Percentiles rank a stretch among this genome's conserved stretches.
phyloP scores from a whole-genome alignment of 1,139 yeast genomes.

The Debaryomyces udenii region DNA sequence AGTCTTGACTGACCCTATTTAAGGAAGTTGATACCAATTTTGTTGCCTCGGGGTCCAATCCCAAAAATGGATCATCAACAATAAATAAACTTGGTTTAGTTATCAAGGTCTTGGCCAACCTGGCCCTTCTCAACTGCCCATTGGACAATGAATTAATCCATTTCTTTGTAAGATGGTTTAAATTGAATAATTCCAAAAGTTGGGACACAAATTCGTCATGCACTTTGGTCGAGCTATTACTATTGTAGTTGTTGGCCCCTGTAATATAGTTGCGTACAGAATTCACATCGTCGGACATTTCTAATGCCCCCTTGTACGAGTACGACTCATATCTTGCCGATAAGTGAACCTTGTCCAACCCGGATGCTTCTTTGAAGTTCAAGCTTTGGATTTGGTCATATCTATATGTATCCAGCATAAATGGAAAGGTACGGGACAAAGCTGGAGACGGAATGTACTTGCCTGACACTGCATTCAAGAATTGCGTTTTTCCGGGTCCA shows the following conservation, averaged over 20 bases:
- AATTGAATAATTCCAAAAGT: constrained; percentile 53
- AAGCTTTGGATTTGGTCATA: constrained; percentile 42
- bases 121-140: constrained; percentile 90
- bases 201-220: constrained; percentile 37
- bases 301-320: constrained; percentile 54
- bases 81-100: constrained; percentile 65
- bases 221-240: constrained; percentile 17
- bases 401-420: constrained; percentile 34
- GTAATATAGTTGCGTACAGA: constrained; percentile 64
- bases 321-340: constrained; percentile 88
- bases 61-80: constrained; percentile 90
- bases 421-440: constrained; percentile 56
- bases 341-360: constrained; percentile 70
- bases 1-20: constrained; percentile 26
- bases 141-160: constrained; percentile 90
- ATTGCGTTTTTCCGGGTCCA: constrained; percentile 40
- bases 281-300: constrained; percentile 72
- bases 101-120: constrained; percentile 76
- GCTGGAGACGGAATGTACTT: constrained; percentile 56
- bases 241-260: constrained; percentile 52
- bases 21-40: constrained; percentile 54
- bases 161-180: constrained; percentile 59
- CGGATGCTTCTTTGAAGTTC: constrained; percentile 60
- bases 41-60: constrained; percentile 80
- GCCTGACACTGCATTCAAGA: constrained; percentile 37